Evolutionary conservation across 2,329 filamentous ascomycete species (phyloP).

Genomic region (Aspergillus cejpii): DNA sequence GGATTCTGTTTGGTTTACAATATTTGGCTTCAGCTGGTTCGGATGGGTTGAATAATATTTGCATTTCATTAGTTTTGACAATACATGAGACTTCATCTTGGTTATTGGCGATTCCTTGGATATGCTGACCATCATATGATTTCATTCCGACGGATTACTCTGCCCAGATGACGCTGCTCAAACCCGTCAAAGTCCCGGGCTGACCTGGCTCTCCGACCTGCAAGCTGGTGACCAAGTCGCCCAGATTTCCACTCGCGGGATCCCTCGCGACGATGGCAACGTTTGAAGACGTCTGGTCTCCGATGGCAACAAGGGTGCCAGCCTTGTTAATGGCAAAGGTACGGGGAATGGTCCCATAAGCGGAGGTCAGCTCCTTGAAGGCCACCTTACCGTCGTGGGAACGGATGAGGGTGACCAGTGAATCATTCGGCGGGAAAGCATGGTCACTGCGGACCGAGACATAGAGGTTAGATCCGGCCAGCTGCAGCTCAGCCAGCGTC

Average conservation of each 20-base stretch:
- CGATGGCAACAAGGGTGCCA: constrained; percentile 60
- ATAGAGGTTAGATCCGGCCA: constrained; percentile 22
- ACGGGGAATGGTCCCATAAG: constrained; percentile 59
- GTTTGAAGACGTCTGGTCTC: constrained; percentile 54
- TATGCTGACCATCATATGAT: too few species aligned
- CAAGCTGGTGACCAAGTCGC: constrained; percentile 30
- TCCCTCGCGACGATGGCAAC: constrained; percentile 59
- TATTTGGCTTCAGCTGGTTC: background rate
- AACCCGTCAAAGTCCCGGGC: constrained; percentile 22
- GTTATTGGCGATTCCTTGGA: background rate
- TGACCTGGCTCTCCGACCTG: constrained; percentile 26
- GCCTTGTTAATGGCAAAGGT: constrained; percentile 61
- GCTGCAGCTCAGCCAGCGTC: constrained; percentile 24
- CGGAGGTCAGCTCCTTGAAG: constrained; percentile 53
- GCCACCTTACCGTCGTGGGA: constrained; percentile 55
- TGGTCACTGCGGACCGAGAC: constrained; percentile 31
- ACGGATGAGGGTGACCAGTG: constrained; percentile 24
- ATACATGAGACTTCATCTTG: background rate
- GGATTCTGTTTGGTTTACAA: background rate
- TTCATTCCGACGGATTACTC: constrained; percentile 13
- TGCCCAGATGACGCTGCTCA: constrained; percentile 35
- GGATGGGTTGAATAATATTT: background rate
- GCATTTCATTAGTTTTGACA: background rate
- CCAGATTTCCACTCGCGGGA: constrained; percentile 53
- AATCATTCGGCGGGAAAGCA: constrained; percentile 25